Evolutionary conservation across 2,329 filamentous ascomycete species (phyloP), one percentile per base, ranked within the genome.

Genomic region (Claviceps cyperi): DNA sequence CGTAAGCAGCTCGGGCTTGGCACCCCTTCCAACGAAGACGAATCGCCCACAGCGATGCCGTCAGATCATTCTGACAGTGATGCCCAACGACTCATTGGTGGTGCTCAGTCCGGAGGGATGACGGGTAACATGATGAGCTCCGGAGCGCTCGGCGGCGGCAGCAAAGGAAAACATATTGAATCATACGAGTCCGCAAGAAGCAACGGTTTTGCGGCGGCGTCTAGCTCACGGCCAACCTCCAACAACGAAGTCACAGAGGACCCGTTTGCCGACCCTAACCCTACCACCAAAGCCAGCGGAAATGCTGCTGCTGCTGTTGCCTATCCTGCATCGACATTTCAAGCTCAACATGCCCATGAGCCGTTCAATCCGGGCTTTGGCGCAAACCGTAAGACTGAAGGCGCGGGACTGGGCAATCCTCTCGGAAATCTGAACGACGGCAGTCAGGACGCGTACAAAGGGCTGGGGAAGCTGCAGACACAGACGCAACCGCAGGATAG

Each of bases 1-100:
- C 70, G 75, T 53, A 82, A 81, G 60, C 69, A 74, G 38, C 64
- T 76, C 4, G 74, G 75, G 21, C 58, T 64, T 21, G 57, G 60
- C 13, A 61, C 60, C 35, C 59, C 58, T 14, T 61, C 61, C 15
- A 53, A 58, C 11, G 40, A 43, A 43, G 59, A 60, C 11, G 55
- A 58, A 3, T 60, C 62, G 7, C 57, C 59, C 28, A 32, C 28
- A 50, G 60, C 52, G 57, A 58, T 47, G 50, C 46, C 49, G 36
- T 52, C 47, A 37, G 44, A 59, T 57, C 67, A 49, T 60, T 67
- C 59, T 51, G 61, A 55, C 47, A 52, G 39, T 28, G 40, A 50
- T 14, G 36, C 24, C 5, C 51, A 50, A 22, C 32, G 28, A 37
- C 48, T 32, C 11, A 45, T 39, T 8, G 28, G 22, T 19, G 28